Conservation (phyloP, 805 yeast genomes). For the Candida endomychidarum region DNA sequence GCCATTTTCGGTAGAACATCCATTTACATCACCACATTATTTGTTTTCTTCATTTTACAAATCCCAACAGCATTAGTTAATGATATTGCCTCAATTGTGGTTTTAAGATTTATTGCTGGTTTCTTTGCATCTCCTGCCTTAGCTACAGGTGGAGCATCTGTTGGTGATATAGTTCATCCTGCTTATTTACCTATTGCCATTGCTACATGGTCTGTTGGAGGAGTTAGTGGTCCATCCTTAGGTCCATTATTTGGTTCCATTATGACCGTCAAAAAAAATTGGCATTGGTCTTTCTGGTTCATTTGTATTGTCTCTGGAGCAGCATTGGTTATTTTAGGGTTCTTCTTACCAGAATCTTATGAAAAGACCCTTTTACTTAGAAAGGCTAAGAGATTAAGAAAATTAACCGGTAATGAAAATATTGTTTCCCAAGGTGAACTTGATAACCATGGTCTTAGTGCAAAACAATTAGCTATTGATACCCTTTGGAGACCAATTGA, state of each 20-base stretch:
- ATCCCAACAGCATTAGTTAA: constrained; percentile 55
- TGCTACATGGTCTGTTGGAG: constrained; percentile 53
- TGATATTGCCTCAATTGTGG: constrained; percentile 51
- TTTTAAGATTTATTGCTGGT: constrained; percentile 55
- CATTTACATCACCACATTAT: constrained; percentile 48
- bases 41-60: constrained; percentile 52
- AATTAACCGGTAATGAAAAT: constrained; percentile 45
- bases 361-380: constrained; percentile 44
- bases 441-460: constrained; percentile 23
- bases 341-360: constrained; percentile 50
- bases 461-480: constrained; percentile 21
- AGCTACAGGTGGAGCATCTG: constrained; percentile 58
- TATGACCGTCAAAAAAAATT: constrained; percentile 41
- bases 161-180: constrained; percentile 47
- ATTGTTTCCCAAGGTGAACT: constrained; percentile 42
- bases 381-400: constrained; percentile 49
- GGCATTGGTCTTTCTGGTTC: constrained; percentile 61
- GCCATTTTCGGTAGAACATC: constrained; percentile 53
- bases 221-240: constrained; percentile 53
- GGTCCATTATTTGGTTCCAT: constrained; percentile 61
- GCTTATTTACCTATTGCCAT: constrained; percentile 47
- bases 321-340: constrained; percentile 32
- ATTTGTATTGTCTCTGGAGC: constrained; percentile 41
- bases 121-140: constrained; percentile 55
- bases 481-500: constrained; percentile 52